Base-by-base conservation (phyloP, 192 early-diverging fungal genomes). In the Backusella westeae region DNA sequence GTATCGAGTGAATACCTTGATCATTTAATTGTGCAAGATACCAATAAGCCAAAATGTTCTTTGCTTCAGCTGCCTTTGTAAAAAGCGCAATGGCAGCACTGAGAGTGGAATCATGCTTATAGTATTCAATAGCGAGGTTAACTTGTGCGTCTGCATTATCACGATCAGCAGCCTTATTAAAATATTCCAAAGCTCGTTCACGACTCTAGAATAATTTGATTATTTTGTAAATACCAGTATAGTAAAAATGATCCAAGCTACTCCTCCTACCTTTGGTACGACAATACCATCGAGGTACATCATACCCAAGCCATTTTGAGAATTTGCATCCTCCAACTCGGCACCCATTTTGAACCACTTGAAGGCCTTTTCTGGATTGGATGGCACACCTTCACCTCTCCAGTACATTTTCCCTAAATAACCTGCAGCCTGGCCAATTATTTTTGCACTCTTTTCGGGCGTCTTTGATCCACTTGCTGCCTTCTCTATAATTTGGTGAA, bases 351-450 rank as follows among this genome's bases (percentile, higher is more conserved):
- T 86, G 79, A 98, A 96, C 94, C 95, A 99, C 49, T 82, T 52
- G 4, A 89, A 68, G 5, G 98, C 98, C 23, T 81, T 87, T 6
- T 68, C 68, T 6, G 89, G 85, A 78, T 94, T 84, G 29, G 77
- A 78, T 1, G 79, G 34, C 38, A 91, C 90, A 34, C 95, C 96
- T 77, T 98, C 97, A 34, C 97, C 98, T 36, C 98, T 90, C 91
- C 90, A 89, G 76, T 93, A 91, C 97, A 99, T 98, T 34, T 85
- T 77, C 0, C 97, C 98, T 23, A 96, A 73, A 80, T 91, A 89
- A 6, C 93, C 92, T 10, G 95, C 93, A 0, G 96, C 93, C 72
- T 92, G 78, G 6, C 91, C 91, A 15, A 91, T 92, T 14, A 49
- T 52, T 36, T 79, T 74, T 66, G 73, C 68, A 12, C 35, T 53